phyloP scores from a whole-genome alignment of 139 green algal species.

The Chlorella sp. region DNA sequence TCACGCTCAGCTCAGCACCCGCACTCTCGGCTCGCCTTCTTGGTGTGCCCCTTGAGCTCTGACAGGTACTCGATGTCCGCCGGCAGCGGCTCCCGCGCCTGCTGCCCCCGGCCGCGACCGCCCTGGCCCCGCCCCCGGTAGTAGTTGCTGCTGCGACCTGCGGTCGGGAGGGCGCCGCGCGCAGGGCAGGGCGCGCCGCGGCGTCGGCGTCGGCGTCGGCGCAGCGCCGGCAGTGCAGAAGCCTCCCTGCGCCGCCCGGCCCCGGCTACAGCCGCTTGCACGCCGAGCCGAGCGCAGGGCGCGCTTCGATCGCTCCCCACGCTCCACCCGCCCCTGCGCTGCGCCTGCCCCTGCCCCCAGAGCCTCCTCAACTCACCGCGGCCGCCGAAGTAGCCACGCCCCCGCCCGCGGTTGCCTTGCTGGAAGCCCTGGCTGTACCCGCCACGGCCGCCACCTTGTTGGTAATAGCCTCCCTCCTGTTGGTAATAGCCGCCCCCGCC shows the following conservation, averaged over 20 bases:
- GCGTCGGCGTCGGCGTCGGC: too few species aligned
- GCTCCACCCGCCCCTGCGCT: too few species aligned
- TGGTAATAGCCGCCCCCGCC: neutral
- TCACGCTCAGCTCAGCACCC: too few species aligned
- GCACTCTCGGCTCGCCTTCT: conserved; percentile 26
- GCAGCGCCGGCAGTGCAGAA: too few species aligned
- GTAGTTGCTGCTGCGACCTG: neutral
- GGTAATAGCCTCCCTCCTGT: conserved; percentile 19
- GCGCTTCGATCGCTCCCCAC: too few species aligned
- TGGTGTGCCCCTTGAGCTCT: conserved; percentile 48
- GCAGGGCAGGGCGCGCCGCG: too few species aligned
- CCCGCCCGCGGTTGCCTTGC: neutral
- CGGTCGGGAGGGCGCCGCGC: neutral
- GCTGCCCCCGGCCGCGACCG: conserved; percentile 2
- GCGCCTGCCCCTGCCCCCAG: neutral
- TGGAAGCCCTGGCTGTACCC: conserved; percentile 20
- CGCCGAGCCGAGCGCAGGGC: too few species aligned
- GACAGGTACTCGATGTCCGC: conserved; percentile 50
- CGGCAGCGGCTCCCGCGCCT: conserved; percentile 22
- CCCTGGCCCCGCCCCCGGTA: conserved; percentile 12
- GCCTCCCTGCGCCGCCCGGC: too few species aligned
- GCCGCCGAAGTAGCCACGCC: conserved; percentile 23
- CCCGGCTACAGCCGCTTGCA: too few species aligned
- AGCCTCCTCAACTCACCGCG: conserved; percentile 1
- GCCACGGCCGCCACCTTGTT: conserved; percentile 34